Percentiles rank a stretch among this genome's conserved stretches.
These are phyloP conservation scores for Fragaria iinumae DNA, from an alignment of 306 rosid genomes.

Conservation along the genomic window DNA sequence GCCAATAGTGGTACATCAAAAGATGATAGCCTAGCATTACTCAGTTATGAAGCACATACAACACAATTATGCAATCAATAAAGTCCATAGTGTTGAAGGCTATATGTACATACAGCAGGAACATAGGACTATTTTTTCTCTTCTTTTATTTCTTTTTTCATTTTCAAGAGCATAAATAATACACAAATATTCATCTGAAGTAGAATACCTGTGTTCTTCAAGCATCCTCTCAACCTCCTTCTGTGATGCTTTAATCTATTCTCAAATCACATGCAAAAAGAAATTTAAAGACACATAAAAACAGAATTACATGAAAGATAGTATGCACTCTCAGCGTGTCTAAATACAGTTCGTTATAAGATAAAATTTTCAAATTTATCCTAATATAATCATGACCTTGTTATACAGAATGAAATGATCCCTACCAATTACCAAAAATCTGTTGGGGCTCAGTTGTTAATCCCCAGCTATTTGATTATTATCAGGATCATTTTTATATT, in stretches of 20 bases:
- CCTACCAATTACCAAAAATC: neutral
- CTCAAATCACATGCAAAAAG: constrained; percentile 28
- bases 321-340: neutral
- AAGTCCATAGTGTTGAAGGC: neutral
- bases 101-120: constrained; percentile 4
- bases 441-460: neutral
- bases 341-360: neutral
- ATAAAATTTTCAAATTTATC: neutral
- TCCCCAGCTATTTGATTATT: neutral
- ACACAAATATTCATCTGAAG: constrained; percentile 26
- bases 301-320: neutral
- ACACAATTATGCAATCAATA: neutral
- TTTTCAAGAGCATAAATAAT: constrained; percentile 18
- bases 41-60: neutral
- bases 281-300: neutral
- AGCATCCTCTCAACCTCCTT: constrained; percentile 87
- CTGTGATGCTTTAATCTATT: constrained; percentile 73
- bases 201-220: constrained; percentile 72
- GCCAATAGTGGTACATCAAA: neutral
- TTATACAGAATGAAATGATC: neutral
- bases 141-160: neutral
- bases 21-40: neutral
- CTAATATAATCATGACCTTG: neutral
- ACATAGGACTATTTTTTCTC: neutral
- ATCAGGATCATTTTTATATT: neutral